Base-by-base conservation (phyloP, 2,329 filamentous ascomycete species). In the Calonectria henricotiae region DNA sequence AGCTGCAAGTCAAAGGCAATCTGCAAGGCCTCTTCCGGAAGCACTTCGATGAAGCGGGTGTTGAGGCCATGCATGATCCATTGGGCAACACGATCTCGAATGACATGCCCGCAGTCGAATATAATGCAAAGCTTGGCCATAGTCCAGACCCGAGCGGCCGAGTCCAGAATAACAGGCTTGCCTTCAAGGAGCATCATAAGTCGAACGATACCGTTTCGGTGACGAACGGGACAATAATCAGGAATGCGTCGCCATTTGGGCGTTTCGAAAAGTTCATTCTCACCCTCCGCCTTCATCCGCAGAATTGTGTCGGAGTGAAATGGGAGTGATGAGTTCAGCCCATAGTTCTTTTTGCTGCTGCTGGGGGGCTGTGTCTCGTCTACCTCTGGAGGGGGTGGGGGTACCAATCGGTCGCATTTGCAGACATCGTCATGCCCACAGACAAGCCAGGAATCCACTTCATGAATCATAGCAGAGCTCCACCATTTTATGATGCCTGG, bases 81-180 rank as follows among this genome's bases (percentile, higher is more conserved):
- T 37, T 85, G 84, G 2, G 86, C 80, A 47, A 92, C 85, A 13
- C 82, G 83, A 61, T 89, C 85, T 71, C 79, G 85, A 23, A 90
- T 79, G 8, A 84, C 78, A 5, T 75, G 71, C 2, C 80, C 77
- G 66, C 89, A 87, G 32, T 90, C 88, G 62, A 92, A 86, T 44
- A 90, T 84, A 69, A 89, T 88, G 8, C 90, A 88, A 9, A 93
- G 79, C 3, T 87, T 88, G 39, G 89, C 88, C n/a, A 93, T 84
- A 0, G 91, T 93, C 86, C 90, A 93, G 43, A 92, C 81, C 15
- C 92, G 90, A 12, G 87, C 85, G 0, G 92, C 91, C 0, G 91
- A 93, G 79, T 93, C 88, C 15, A 94, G 79, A 1, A 84, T 82
- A 0, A 90, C 83, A 35, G 86, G 82, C 3, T 86, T 83, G 2